Percentiles rank a stretch among this genome's conserved stretches.
These are phyloP conservation scores for Cordyceps farinosa DNA, from an alignment of 2,329 filamentous ascomycete genomes.

Conservation along the genomic window DNA sequence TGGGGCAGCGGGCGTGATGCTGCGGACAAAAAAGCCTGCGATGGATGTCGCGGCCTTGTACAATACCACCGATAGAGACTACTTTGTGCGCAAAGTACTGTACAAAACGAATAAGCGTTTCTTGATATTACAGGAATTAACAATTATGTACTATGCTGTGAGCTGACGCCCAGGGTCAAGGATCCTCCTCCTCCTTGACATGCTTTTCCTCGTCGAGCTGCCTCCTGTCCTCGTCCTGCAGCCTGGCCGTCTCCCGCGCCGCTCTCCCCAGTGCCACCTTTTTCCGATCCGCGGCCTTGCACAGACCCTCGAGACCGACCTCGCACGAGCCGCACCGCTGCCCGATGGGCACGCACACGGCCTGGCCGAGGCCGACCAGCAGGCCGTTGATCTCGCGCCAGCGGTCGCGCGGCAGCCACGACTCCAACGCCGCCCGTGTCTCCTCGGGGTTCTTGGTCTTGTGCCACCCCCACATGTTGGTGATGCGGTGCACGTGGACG, in stretches of 20 bases:
- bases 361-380: conserved; percentile 85
- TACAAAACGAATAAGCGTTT: conserved; percentile 15
- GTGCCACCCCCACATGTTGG: conserved; percentile 92
- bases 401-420: conserved; percentile 76
- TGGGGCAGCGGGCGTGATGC: not conserved
- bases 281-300: conserved; percentile 64
- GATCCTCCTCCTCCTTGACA: conserved; percentile 21
- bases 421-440: conserved; percentile 70
- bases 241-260: conserved; percentile 17
- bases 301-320: conserved; percentile 71
- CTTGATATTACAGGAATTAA: not conserved
- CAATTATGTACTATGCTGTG: not conserved
- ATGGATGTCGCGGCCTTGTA: conserved; percentile 1
- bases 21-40: not conserved
- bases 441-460: conserved; percentile 77
- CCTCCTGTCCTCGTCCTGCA: conserved; percentile 25
- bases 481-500: conserved; percentile 92
- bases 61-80: conserved; percentile 11
- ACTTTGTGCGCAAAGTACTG: conserved; percentile 6
- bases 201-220: conserved; percentile 24
- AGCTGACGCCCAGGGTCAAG: not conserved
- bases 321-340: conserved; percentile 82
- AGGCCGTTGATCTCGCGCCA: conserved; percentile 94
- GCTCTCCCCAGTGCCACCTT: conserved; percentile 45
- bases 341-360: conserved; percentile 76